Evolutionary conservation across 208 protist species (phyloP).

Genomic region (Crithidia bombi): DNA sequence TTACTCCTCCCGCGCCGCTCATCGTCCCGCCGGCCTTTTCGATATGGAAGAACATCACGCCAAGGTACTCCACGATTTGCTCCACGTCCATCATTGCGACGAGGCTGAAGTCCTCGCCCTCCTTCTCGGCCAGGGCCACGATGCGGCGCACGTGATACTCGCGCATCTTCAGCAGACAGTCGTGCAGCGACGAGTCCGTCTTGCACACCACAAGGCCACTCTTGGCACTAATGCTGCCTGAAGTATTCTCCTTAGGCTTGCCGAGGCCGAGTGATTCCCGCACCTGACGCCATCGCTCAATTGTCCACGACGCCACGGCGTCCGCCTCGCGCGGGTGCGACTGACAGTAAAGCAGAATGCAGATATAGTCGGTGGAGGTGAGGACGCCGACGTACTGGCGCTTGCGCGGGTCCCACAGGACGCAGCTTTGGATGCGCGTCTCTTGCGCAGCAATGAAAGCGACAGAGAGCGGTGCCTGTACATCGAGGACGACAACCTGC

Average conservation of each 20-base stretch:
- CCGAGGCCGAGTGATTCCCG: slow-evolving; percentile 28
- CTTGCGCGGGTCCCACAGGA: slow-evolving; percentile 74
- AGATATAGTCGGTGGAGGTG: slow-evolving; percentile 88
- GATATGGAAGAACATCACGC: slow-evolving; percentile 79
- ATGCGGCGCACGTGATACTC: slow-evolving; percentile 61
- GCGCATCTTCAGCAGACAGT: slow-evolving; percentile 74
- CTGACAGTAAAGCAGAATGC: slow-evolving; percentile 84
- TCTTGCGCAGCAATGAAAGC: slow-evolving; percentile 91
- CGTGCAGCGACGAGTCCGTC: slow-evolving; percentile 62
- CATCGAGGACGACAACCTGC: slow-evolving; percentile 87
- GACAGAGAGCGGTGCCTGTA: slow-evolving; percentile 67
- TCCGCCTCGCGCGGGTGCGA: slow-evolving; percentile 63
- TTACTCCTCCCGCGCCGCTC: slow-evolving; percentile 11
- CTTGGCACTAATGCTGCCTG: not conserved
- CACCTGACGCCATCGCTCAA: slow-evolving; percentile 62
- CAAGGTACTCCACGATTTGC: slow-evolving; percentile 86
- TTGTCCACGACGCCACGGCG: slow-evolving; percentile 65
- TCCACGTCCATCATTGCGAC: slow-evolving; percentile 81
- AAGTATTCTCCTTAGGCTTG: slow-evolving; percentile 23
- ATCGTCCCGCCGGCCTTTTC: slow-evolving; percentile 48
- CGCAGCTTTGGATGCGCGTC: slow-evolving; percentile 77
- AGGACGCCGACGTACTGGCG: slow-evolving; percentile 75
- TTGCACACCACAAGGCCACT: slow-evolving; percentile 62
- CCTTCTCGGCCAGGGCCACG: slow-evolving; percentile 76
- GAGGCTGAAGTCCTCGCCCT: slow-evolving; percentile 59